A percentile compares a stretch with the other conserved stretches of the same genome.
Conservation (phyloP, 164 flowering plant genomes). For the Annona squamosa region DNA sequence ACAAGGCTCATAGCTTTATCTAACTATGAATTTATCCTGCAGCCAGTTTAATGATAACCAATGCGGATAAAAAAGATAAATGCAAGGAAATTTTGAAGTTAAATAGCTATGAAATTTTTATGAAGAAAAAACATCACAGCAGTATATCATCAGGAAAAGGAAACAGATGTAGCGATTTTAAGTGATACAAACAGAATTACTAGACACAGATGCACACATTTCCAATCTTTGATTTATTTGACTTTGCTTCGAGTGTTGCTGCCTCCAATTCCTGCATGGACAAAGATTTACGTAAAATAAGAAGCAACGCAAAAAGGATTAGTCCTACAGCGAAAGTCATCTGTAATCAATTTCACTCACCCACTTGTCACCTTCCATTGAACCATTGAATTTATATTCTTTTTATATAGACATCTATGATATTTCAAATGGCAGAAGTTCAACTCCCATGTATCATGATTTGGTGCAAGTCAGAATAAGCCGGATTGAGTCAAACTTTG, state of each 20-base stretch:
- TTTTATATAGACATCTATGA: no score
- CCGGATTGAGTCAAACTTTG: no score
- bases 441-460: no score
- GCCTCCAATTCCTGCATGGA: conserved; percentile 76
- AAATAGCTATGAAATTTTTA: background rate
- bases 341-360: background rate
- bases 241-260: conserved; percentile 86
- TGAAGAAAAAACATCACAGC: background rate
- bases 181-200: background rate
- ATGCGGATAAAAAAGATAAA: background rate
- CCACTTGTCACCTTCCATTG: no score
- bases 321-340: background rate
- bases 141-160: no score
- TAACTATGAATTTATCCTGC: no score
- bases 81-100: no score
- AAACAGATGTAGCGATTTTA: background rate
- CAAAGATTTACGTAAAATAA: conserved; percentile 2
- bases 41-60: background rate
- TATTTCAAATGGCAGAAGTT: no score
- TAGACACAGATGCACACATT: conserved; percentile 39
- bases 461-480: no score
- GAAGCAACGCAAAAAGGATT: background rate
- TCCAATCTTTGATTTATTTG: conserved; percentile 61
- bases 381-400: no score
- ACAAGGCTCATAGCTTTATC: no score